Base-by-base conservation (phyloP, 2,329 filamentous ascomycete genomes). In the Raffaelea albimanens region DNA sequence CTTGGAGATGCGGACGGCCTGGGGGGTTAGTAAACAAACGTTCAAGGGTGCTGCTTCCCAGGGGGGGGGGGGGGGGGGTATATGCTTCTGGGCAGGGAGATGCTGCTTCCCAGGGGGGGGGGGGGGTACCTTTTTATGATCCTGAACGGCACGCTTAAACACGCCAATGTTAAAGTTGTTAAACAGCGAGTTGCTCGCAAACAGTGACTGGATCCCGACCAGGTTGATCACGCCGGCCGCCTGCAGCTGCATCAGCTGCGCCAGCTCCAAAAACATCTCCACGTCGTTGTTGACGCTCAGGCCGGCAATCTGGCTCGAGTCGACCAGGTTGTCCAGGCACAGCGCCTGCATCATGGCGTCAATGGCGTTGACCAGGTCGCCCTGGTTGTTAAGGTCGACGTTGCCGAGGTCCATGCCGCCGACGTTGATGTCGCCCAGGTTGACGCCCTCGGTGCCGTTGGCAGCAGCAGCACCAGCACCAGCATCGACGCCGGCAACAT, bases 221-320 rank as follows among this genome's bases (percentile, higher is more conserved):
- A 57, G 38, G 48, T 56, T 57, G 43, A 62, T 39, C 7, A 63
- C 57, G 10, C 59, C 59, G 2, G 59, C 53, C 50, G 57, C 51
- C 54, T 61, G 47, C 19, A 63, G 55, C 51, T 63, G 55, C 52
- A 57, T 53, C 11, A 63, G 53, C 57, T 63, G 56, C 7, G 58
- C 58, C 14, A 63, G 57, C 56, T 62, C 56, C 19, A 63, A 50
- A 51, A 64, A 62, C 43, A 64, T 53, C 40, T 63, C 53, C 20
- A 60, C 47, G 34, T 61, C 54, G 23, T 58, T 55, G 47, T 56
- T 51, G 39, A 52, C 38, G 21, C 59, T 54, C 11, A 63, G 54
- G 23, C 47, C 42, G 31, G 59, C 44, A 29, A 58, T 46, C 4
- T 11, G 13, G 44, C 45, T 56, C 19, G 44, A 38, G 45, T 58